Evolutionary conservation across 1,139 yeast genomes (phyloP), one percentile per base, ranked within the genome.

Genomic region (Zygotorulaspora mrakii): DNA sequence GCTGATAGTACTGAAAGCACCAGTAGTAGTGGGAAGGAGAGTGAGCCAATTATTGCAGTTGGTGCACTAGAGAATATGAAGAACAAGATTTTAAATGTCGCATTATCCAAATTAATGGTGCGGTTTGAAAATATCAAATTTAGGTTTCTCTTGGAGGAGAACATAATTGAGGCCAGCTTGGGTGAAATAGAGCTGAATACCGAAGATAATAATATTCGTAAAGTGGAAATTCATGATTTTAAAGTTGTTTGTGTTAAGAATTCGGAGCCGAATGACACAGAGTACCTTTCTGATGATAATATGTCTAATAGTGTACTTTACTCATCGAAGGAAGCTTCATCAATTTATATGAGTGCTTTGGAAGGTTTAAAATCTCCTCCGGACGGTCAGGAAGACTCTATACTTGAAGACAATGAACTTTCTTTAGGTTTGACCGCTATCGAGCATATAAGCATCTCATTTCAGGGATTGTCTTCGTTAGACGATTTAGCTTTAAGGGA

Each of bases 321-420:
- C 52, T 78, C 91, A 0, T 82, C 77, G 39, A 79, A 75, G 38
- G 83, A 82, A 47, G 82, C 84, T 2, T 74, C 78, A 34, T 80
- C 94, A 1, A 73, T 87, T 22, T 87, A 85, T 57, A 78, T 85
- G 89, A 85, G 95, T 62, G 95, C 96, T 1, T 68, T 79, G 2
- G 78, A 82, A 0, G 59, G 59, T 61, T 14, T 56, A 54, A 18
- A 52, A 43, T 29, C 49, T 61, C 42, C 44, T 58, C 48, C 44
- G 45, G 35, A 21, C n/a, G 27, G 20, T 16, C 30, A 37, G 2
- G 44, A 42, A 5, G 40, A 46, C 13, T 20, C 37, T 8, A 35
- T 37, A 20, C 35, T 50, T n/a, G 32, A 55, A 22, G 31, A 41
- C 37, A 20, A 46, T 40, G 33, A 50, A 12, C 53, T 49, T n/a